These are phyloP conservation scores for Pseudocercospora vitis DNA, from an alignment of 2,329 filamentous ascomycete species.

Conservation along the genomic window DNA sequence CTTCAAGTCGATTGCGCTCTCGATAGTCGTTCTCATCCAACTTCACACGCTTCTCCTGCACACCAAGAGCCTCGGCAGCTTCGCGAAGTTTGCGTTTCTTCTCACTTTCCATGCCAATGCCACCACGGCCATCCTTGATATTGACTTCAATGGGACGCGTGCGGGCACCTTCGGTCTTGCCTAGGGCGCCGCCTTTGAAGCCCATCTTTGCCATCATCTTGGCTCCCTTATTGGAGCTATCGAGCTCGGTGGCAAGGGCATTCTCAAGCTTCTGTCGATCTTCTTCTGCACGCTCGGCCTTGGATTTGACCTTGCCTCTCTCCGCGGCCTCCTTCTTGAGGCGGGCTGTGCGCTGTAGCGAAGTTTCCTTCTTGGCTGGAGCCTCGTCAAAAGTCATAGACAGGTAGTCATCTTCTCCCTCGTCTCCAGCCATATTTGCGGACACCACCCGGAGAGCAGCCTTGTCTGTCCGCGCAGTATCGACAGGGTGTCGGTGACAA, in stretches of 20 bases:
- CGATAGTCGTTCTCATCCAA: conserved; percentile 70
- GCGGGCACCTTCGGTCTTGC: conserved; percentile 55
- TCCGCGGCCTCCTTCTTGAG: conserved; percentile 62
- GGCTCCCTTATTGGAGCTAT: conserved; percentile 75
- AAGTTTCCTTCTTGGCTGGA: conserved; percentile 57
- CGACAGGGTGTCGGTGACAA: conserved; percentile 3
- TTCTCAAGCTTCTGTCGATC: conserved; percentile 71
- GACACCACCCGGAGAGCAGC: background rate
- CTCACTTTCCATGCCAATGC: conserved; percentile 80
- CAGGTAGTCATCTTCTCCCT: conserved; percentile 95
- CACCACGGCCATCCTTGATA: conserved; percentile 76
- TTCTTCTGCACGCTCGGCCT: conserved; percentile 75
- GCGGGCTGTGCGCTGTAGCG: conserved; percentile 59
- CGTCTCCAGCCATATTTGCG: conserved; percentile 38
- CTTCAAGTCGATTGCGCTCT: conserved; percentile 68
- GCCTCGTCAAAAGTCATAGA: conserved; percentile 82
- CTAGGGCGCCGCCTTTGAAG: conserved; percentile 75
- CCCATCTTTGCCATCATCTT: conserved; percentile 98
- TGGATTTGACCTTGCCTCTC: conserved; percentile 67
- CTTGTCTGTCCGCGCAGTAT: background rate
- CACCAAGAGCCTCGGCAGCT: conserved; percentile 53
- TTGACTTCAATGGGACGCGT: conserved; percentile 74
- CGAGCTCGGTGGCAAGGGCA: conserved; percentile 71
- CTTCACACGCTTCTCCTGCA: conserved; percentile 60
- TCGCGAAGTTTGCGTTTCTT: conserved; percentile 69